Conservation (phyloP, 2,329 filamentous ascomycete species). For the Fusarium nisikadoi region DNA sequence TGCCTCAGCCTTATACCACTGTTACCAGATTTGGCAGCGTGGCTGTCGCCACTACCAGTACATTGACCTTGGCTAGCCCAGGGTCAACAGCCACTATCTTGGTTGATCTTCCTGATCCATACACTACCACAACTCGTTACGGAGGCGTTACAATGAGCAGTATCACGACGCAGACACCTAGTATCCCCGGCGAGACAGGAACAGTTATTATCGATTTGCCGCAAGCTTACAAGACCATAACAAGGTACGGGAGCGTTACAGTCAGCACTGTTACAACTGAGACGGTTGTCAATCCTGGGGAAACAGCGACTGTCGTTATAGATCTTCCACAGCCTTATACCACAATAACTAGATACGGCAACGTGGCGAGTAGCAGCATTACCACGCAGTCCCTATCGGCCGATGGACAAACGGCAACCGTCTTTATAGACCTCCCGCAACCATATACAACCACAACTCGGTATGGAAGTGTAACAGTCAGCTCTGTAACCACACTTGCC, state of each 20-base stretch:
- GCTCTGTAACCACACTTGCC: neutral
- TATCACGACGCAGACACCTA: neutral
- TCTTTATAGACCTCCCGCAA: neutral
- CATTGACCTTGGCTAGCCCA: neutral
- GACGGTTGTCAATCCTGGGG: neutral
- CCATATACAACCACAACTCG: neutral
- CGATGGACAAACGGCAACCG: too few species aligned
- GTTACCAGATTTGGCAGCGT: neutral
- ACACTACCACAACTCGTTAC: neutral
- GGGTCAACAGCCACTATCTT: neutral
- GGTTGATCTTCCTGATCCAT: neutral
- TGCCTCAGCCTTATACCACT: neutral
- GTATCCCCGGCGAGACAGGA: neutral
- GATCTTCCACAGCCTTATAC: neutral
- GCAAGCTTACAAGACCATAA: neutral
- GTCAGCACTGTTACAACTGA: neutral
- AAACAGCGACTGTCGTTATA: neutral
- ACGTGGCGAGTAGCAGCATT: too few species aligned
- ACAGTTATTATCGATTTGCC: neutral
- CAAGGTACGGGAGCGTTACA: neutral
- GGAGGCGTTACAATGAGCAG: neutral
- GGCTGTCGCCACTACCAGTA: neutral
- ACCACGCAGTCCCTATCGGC: too few species aligned
- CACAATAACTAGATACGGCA: too few species aligned
- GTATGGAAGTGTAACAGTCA: neutral